A percentile compares a stretch with the other conserved stretches of the same genome.
These are phyloP conservation scores for Anthracocystis setariae DNA, from an alignment of 1,284 basidiomycete genomes.

Conservation along the genomic window DNA sequence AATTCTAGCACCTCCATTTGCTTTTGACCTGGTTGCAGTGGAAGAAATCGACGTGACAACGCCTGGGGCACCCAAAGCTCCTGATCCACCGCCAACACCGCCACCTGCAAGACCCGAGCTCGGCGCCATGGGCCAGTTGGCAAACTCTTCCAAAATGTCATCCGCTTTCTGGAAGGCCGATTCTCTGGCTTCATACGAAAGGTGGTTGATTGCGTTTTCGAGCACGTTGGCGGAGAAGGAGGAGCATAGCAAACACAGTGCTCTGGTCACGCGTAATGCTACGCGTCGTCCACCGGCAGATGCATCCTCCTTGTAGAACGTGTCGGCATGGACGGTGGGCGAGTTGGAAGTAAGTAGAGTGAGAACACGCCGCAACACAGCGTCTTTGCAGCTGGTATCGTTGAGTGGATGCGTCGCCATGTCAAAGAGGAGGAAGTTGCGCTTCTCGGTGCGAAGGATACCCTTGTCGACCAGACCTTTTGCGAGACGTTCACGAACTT, in stretches of 20 bases:
- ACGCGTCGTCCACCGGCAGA: slow-evolving; percentile 25
- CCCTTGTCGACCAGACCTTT: slow-evolving; percentile 68
- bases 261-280: slow-evolving; percentile 54
- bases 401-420: slow-evolving; percentile 67
- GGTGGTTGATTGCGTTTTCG: slow-evolving; percentile 64
- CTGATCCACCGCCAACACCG: slow-evolving; percentile 32
- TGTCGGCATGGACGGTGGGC: slow-evolving; percentile 45
- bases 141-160: slow-evolving; percentile 60
- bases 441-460: slow-evolving; percentile 66
- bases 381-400: slow-evolving; percentile 62
- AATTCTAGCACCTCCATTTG: slow-evolving; percentile 39
- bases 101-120: slow-evolving; percentile 44
- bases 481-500: slow-evolving; percentile 65
- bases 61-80: slow-evolving; percentile 14
- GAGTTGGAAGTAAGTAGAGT: slow-evolving; percentile 55
- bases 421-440: slow-evolving; percentile 67
- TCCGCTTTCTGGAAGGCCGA: slow-evolving; percentile 61
- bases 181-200: slow-evolving; percentile 61
- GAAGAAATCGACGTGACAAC: slow-evolving; percentile 27
- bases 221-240: slow-evolving; percentile 63
- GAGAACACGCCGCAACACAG: slow-evolving; percentile 60
- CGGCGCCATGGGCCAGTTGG: slow-evolving; percentile 67
- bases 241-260: slow-evolving; percentile 61
- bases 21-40: slow-evolving; percentile 14
- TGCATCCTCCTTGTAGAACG: slow-evolving; percentile 59